phyloP scores from a whole-genome alignment of 1,284 basidiomycete species.

The Peniophora sp. region DNA sequence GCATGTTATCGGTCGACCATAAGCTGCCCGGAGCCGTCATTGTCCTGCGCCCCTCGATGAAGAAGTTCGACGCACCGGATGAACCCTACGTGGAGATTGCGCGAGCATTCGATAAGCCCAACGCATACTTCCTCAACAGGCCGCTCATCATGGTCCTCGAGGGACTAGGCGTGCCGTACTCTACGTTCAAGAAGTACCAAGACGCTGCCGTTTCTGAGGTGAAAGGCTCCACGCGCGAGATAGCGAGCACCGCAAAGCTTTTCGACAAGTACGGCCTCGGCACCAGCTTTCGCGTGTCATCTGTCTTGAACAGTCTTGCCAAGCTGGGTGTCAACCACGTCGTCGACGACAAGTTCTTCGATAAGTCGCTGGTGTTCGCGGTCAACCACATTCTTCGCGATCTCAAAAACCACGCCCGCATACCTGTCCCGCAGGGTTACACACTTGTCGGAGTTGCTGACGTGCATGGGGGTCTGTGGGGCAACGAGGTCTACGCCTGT shows the following conservation, averaged over 20 bases:
- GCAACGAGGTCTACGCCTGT: conserved; percentile 53
- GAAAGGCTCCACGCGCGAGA: conserved; percentile 27
- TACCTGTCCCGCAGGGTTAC: conserved; percentile 53
- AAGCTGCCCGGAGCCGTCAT: conserved; percentile 36
- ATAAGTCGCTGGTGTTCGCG: conserved; percentile 41
- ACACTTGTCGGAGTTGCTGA: conserved; percentile 67
- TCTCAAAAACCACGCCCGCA: conserved; percentile 60
- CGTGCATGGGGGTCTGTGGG: conserved; percentile 39
- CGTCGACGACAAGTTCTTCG: conserved; percentile 39
- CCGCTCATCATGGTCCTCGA: conserved; percentile 68
- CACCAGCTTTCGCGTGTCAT: conserved; percentile 28
- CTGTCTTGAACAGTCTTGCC: conserved; percentile 28
- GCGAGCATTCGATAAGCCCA: conserved; percentile 51
- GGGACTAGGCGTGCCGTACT: conserved; percentile 39
- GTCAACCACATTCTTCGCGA: conserved; percentile 57
- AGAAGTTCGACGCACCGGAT: conserved; percentile 49
- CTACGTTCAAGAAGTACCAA: conserved; percentile 50
- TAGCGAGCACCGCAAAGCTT: conserved; percentile 35
- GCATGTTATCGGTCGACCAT: conserved; percentile 53
- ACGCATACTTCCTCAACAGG: conserved; percentile 53
- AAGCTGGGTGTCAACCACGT: conserved; percentile 24
- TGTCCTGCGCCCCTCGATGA: conserved; percentile 49
- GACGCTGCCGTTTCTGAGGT: conserved; percentile 41
- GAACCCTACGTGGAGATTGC: conserved; percentile 55
- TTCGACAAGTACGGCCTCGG: conserved; percentile 38